phyloP scores from a whole-genome alignment of 2,329 filamentous ascomycete genomes.

The Fusarium nanum region DNA sequence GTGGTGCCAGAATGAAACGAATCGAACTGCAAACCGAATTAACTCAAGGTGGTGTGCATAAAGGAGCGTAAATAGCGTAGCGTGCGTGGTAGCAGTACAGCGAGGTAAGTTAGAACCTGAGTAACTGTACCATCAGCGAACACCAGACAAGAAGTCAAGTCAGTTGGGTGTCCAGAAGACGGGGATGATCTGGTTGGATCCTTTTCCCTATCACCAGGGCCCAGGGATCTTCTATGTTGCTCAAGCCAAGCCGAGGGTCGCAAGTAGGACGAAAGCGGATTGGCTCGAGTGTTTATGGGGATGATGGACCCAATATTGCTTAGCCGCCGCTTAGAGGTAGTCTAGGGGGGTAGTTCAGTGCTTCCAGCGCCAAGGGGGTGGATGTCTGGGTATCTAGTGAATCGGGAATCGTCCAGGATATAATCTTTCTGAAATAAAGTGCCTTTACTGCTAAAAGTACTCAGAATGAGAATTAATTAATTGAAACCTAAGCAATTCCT shows the following conservation, averaged over 20 bases:
- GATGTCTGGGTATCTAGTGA: not conserved
- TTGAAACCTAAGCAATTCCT: not conserved
- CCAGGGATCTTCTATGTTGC: constrained; percentile 10
- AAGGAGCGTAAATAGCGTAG: constrained; percentile 30
- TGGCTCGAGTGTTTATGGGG: constrained; percentile 34
- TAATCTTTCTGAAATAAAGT: not conserved
- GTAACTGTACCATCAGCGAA: constrained; percentile 1
- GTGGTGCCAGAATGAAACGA: constrained; percentile 20
- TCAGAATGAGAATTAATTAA: not conserved
- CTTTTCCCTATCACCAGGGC: constrained; percentile 33
- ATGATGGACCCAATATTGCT: constrained; percentile 35
- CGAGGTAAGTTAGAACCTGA: constrained; percentile 8
- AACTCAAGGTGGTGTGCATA: constrained; percentile 29
- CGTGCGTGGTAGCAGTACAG: constrained; percentile 3
- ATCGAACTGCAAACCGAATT: constrained; percentile 20
- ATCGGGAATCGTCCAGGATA: not conserved
- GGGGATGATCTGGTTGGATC: constrained; percentile 29
- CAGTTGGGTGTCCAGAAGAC: constrained; percentile 14
- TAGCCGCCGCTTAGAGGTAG: constrained; percentile 33
- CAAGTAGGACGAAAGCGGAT: constrained; percentile 34
- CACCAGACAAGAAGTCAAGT: constrained; percentile 1
- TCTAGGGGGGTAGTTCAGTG: not conserved
- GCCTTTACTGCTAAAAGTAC: not conserved
- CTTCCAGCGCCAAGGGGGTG: not conserved
- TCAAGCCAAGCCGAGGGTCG: constrained; percentile 27